Conservation (phyloP, 2,329 filamentous ascomycete genomes). For the Monilinia aucupariae region DNA sequence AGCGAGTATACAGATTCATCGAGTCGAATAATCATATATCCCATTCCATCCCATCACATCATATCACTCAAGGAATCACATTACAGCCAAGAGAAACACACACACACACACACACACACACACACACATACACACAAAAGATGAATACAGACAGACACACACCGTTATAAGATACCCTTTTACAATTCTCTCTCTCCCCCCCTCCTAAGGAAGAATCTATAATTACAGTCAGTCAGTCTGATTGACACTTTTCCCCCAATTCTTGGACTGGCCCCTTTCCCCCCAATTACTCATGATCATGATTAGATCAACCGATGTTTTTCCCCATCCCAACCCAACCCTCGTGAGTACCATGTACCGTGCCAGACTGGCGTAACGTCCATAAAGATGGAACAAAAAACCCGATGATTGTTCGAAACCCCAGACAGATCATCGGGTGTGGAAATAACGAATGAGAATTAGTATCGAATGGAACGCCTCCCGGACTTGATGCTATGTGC, state of each 20-base stretch:
- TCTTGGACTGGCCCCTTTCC: not conserved
- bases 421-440: conserved; percentile 4
- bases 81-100: no score
- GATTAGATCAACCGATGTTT: not conserved
- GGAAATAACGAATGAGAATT: conserved; percentile 14
- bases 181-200: not conserved
- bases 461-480: conserved; percentile 25
- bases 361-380: conserved; percentile 29
- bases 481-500: conserved; percentile 1
- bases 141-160: not conserved
- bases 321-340: not conserved
- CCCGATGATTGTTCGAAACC: conserved; percentile 9
- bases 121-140: no score
- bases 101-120: no score
- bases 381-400: conserved; percentile 24
- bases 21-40: not conserved
- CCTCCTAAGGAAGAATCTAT: not conserved
- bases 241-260: not conserved
- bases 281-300: not conserved
- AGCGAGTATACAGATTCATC: not conserved
- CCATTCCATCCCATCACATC: no score
- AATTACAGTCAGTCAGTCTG: not conserved
- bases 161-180: not conserved
- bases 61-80: not conserved
- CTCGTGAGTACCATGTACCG: not conserved